Evolutionary conservation across 1,284 basidiomycete genomes (phyloP).

Genomic region (Wallemia hederae): DNA sequence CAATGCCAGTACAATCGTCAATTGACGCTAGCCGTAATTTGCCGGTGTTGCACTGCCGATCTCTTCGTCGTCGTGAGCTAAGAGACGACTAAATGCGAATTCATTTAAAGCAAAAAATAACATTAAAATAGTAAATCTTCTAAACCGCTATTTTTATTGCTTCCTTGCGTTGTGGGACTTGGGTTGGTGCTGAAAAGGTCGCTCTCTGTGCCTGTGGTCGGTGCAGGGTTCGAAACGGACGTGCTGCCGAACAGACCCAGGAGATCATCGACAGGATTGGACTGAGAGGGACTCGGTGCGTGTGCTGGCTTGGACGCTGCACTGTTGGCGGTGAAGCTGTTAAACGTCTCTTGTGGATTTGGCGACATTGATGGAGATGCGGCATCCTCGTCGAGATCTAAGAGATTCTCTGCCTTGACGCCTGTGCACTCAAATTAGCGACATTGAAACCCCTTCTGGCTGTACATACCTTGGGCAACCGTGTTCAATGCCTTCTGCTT

Average conservation of each 20-base stretch:
- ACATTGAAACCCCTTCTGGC: background rate
- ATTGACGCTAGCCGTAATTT: too few relatives aligned
- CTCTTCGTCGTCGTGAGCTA: background rate
- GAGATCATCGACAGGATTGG: background rate
- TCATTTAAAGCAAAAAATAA: background rate
- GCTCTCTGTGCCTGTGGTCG: background rate
- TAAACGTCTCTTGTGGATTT: background rate
- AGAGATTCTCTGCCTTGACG: conserved; percentile 6
- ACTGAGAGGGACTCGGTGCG: background rate
- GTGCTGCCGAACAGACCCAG: background rate
- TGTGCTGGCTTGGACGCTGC: background rate
- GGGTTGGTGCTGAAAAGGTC: background rate
- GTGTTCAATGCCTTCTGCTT: background rate
- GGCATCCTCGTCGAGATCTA: background rate
- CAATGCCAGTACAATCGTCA: too few relatives aligned
- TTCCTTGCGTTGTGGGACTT: background rate
- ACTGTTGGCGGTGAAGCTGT: background rate
- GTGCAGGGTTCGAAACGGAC: background rate
- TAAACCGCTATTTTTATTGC: background rate
- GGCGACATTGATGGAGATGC: background rate
- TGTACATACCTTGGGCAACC: background rate
- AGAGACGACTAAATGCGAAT: background rate
- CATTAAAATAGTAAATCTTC: background rate
- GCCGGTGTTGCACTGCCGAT: background rate
- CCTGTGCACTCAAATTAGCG: conserved; percentile 6